Conservation (phyloP, 768 basidiomycete genomes). For the Termitomyces sp. region DNA sequence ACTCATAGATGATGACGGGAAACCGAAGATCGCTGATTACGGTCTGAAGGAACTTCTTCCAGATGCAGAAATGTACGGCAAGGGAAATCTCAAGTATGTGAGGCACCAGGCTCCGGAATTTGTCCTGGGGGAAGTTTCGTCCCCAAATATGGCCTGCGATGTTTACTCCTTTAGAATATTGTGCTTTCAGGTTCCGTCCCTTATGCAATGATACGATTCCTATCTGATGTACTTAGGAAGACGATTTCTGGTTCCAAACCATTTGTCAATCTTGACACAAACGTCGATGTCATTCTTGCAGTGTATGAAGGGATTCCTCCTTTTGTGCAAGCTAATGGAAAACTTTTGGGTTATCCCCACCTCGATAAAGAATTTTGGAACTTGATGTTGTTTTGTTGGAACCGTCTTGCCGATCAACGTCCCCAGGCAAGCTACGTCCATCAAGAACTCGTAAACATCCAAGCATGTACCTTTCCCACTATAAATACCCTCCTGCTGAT, state of each 20-base stretch:
- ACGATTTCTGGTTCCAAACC: not conserved
- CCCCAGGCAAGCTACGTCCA: not conserved
- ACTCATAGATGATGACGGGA: conserved; percentile 1
- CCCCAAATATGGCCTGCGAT: not conserved
- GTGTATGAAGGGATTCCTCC: not conserved
- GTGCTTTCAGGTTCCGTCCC: not conserved
- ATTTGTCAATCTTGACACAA: not conserved
- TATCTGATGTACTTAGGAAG: not conserved
- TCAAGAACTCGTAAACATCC: not conserved
- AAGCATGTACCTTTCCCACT: not conserved
- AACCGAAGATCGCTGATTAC: conserved; percentile 7
- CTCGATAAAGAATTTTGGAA: conserved; percentile 2
- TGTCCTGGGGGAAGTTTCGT: not conserved
- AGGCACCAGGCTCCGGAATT: conserved; percentile 5
- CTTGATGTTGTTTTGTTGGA: conserved; percentile 5
- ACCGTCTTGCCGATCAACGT: not conserved
- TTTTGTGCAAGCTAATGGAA: not conserved
- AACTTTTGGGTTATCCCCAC: not conserved
- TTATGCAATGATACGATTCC: not conserved
- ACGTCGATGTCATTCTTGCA: conserved; percentile 4
- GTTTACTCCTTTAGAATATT: not conserved
- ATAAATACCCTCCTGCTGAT: not conserved
- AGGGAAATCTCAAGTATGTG: not conserved
- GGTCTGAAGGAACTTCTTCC: not conserved
- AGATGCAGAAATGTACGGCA: not conserved